Evolutionary conservation across 2,329 filamentous ascomycete species (phyloP).

Genomic region (Dothideomycetes sp.): DNA sequence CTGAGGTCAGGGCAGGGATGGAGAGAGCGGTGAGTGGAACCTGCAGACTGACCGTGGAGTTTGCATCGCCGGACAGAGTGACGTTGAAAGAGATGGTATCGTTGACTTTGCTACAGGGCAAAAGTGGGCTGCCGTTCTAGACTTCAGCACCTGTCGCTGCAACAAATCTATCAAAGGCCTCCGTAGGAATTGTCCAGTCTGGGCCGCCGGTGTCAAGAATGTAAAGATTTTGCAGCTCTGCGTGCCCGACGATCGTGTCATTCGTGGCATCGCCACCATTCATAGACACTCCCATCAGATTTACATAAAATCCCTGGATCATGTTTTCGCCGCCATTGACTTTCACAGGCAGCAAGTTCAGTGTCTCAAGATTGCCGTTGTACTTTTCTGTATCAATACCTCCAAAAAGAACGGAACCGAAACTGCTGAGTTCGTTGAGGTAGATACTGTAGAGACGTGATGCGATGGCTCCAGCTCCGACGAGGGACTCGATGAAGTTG

Average conservation of each 20-base stretch:
- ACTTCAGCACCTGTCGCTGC: too few species aligned
- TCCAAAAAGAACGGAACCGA: conserved; percentile 26
- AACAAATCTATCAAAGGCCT: conserved; percentile 19
- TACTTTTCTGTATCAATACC: conserved; percentile 25
- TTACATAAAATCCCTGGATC: conserved; percentile 24
- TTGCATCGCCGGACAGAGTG: conserved; percentile 22
- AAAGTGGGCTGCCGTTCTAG: too few species aligned
- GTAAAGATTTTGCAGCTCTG: too few species aligned
- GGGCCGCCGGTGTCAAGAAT: conserved; percentile 26
- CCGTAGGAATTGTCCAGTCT: conserved; percentile 21
- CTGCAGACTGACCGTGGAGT: too few species aligned
- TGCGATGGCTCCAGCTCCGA: conserved; percentile 23
- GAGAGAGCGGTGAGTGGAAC: too few species aligned
- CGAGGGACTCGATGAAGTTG: conserved; percentile 26
- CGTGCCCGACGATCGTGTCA: too few species aligned
- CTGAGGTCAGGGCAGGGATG: too few species aligned
- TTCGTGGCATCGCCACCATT: conserved; percentile 19
- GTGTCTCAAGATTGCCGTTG: conserved; percentile 22
- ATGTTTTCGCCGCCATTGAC: too few species aligned
- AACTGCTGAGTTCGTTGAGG: conserved; percentile 21
- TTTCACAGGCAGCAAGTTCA: conserved; percentile 25
- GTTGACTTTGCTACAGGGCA: conserved; percentile 20
- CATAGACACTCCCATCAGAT: conserved; percentile 21
- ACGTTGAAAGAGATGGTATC: conserved; percentile 21
- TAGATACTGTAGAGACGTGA: conserved; percentile 24